phyloP scores from a whole-genome alignment of 1,284 basidiomycete species.

The Sphaerobolus stellatus region DNA sequence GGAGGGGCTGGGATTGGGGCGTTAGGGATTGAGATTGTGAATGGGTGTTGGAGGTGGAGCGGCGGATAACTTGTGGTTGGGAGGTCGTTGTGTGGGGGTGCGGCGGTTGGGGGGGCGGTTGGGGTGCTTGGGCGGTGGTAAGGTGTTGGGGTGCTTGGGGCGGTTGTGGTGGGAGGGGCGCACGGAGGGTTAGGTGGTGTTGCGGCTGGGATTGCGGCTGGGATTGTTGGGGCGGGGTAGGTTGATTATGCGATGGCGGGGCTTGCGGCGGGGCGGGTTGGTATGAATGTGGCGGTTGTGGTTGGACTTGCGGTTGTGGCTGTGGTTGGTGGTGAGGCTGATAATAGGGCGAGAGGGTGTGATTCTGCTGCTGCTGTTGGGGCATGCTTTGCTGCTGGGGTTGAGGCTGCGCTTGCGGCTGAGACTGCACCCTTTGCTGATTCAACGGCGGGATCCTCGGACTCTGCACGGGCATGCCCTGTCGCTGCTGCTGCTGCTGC shows the following conservation, averaged over 20 bases:
- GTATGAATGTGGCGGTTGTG: neutral
- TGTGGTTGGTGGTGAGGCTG: neutral
- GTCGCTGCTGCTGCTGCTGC: neutral
- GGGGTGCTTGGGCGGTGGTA: no score
- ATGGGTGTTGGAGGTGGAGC: neutral
- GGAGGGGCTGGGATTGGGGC: neutral
- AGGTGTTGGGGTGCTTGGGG: no score
- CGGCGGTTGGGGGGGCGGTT: neutral
- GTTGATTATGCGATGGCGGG: neutral
- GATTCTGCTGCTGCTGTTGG: conserved; percentile 6
- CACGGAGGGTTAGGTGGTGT: no score
- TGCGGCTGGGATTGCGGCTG: no score
- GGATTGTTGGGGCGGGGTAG: no score
- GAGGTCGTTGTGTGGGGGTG: neutral
- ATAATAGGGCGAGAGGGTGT: neutral
- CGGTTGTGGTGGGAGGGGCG: no score
- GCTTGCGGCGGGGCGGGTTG: neutral
- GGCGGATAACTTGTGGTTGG: neutral
- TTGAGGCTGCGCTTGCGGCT: neutral
- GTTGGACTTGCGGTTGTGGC: neutral
- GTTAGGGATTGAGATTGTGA: neutral
- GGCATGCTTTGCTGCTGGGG: neutral
- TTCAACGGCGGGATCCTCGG: neutral
- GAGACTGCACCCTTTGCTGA: neutral
- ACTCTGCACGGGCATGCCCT: neutral